Evolutionary conservation across 2,329 filamentous ascomycete species (phyloP), one percentile per base, ranked within the genome.

Genomic region (Xylariaceae sp.): DNA sequence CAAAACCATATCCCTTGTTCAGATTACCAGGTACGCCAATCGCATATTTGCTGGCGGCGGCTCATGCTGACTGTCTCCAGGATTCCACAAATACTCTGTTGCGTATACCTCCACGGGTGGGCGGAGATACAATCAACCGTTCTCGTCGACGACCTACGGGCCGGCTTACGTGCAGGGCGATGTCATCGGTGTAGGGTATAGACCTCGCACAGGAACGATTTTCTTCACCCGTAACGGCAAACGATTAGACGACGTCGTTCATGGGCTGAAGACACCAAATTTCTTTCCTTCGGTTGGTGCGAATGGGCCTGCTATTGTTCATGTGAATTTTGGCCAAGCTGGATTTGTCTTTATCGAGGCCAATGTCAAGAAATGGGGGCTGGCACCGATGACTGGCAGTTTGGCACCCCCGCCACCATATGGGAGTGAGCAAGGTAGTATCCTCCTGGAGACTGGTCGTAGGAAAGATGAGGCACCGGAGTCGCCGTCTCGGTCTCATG

Each of bases 151-250:
- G 0, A 77, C 81, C 6, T 97, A 97, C 65, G 94, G 88, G 0
- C 93, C 92, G 10, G 80, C 83, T 28, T 90, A 88, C 60, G 86
- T 94, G 2, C 93, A 97, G 74, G 94, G 94, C 60, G 94, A 99
- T 71, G 94, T 99, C 31, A 86, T 99, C 48, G 94, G 94, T 31
- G 89, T 97, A 17, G 94, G 94, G 47, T 99, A 99, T 72, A 84
- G 94, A 53, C 94, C 94, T 31, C 86, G 94, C 50, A 97, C 92
- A 0, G 94, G 94, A 31, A 93, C 91, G 12, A 86, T 99, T 51
- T 99, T 99, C 77, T 99, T 97, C 73, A 99, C 94, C 1, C 89
- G 94, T 60, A 99, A 99, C 70, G 94, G 94, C 64, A 97, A 97
- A 77, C 93, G 94, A 68, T 78, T 99, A 19, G 94, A 99, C 57